Base-by-base conservation (phyloP, 1,139 yeast species). In the Magnusiomyces ingens region DNA sequence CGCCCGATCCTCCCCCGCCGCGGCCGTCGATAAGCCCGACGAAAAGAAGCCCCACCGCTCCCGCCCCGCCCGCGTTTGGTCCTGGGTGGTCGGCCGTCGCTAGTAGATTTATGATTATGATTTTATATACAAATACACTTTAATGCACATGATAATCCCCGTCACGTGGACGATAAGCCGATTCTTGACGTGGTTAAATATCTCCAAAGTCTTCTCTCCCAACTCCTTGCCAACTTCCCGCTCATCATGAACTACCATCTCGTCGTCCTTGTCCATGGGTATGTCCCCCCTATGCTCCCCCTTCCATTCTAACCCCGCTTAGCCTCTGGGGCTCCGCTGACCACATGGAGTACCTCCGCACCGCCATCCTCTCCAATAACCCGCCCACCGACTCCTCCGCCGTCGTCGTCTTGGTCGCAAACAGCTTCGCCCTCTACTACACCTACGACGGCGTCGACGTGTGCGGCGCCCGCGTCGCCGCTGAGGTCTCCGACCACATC, bases 401-500 rank as follows among this genome's bases (percentile, higher is more conserved):
- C 49, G 61, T 85, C 1, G 67, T 76, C 0, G 76, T 83, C 11
- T 79, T 83, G 63, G 75, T 80, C 47, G 77, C 93, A 0, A 77
- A 77, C 19, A 75, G 84, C 12, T 88, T 85, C 64, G 77, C 82
- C 57, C 77, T 77, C 12, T 85, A 81, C 65, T 77, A 79, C 62
- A 88, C 96, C 1, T 84, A 87, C 62, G 96, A 88, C 64, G 96
- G 96, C 1, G 81, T 88, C 37, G 95, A 87, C 61, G 81, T 88
- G 43, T 87, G 93, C 65, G 96, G 95, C 1, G 75, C 81, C 54
- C 72, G 95, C 41, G 85, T 86, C 3, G 81, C 86, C 1, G 79
- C 78, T 55, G 96, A 88, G 67, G 81, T 88, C 49, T 74, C 84
- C 2, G 63, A 66, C 1, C 53, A 61, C 2, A 61, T 82, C 41